phyloP scores from a whole-genome alignment of 768 basidiomycete species.

The Boletus sensibilis region DNA sequence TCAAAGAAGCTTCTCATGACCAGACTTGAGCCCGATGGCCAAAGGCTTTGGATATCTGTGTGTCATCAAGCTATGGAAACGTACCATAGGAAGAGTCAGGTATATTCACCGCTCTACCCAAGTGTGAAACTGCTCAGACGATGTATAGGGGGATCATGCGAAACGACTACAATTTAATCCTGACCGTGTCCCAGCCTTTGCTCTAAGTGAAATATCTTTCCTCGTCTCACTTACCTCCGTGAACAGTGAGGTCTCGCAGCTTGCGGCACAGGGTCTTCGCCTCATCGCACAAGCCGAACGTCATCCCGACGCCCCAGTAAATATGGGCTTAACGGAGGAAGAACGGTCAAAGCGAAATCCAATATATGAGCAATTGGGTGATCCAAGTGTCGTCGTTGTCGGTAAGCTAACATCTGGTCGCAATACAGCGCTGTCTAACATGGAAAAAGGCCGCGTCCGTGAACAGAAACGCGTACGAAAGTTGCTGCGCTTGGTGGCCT shows the following conservation, averaged over 20 bases:
- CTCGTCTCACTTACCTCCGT: slow-evolving; percentile 69
- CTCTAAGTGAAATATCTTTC: slow-evolving; percentile 69
- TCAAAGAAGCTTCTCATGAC: slow-evolving; percentile 56
- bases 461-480: slow-evolving; percentile 81
- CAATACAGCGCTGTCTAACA: slow-evolving; percentile 3
- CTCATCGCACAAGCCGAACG: slow-evolving; percentile 67
- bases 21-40: slow-evolving; percentile 58
- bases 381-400: slow-evolving; percentile 65
- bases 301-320: slow-evolving; percentile 54
- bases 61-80: slow-evolving; percentile 59
- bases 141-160: slow-evolving; percentile 41
- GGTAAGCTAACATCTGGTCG: slow-evolving; percentile 44
- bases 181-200: slow-evolving; percentile 60
- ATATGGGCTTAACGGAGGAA: slow-evolving; percentile 52
- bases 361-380: slow-evolving; percentile 77
- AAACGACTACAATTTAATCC: slow-evolving; percentile 50
- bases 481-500: slow-evolving; percentile 60
- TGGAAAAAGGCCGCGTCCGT: slow-evolving; percentile 59
- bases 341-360: slow-evolving; percentile 67
- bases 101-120: slow-evolving; percentile 26
- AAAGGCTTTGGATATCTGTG: slow-evolving; percentile 68
- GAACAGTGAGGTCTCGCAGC: slow-evolving; percentile 61
- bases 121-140: slow-evolving; percentile 4
- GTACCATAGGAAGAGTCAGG: slow-evolving; percentile 50
- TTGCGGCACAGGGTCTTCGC: slow-evolving; percentile 69